A percentile compares a stretch with the other conserved stretches of the same genome.
Conservation (phyloP, 495 filamentous ascomycete species). For the Lophium mytilinum region DNA sequence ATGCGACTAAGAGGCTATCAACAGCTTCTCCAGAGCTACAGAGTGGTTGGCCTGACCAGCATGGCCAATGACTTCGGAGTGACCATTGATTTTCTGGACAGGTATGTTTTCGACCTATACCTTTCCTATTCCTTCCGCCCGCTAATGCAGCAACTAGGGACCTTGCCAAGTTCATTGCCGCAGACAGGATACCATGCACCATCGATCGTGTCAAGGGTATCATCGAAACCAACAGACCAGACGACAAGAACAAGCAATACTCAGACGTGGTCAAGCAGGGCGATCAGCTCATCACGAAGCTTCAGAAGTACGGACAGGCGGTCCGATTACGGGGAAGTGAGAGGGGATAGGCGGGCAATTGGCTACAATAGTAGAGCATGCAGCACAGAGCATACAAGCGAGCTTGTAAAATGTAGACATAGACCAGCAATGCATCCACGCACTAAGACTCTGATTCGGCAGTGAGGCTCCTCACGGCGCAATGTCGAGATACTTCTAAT, state of each 20-base stretch:
- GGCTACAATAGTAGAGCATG: not conserved
- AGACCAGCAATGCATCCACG: not conserved
- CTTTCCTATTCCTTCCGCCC: too few relatives aligned
- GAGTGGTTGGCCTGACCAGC: constrained; percentile 87
- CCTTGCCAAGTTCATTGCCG: constrained; percentile 93
- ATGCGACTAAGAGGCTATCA: constrained; percentile 94
- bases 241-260: constrained; percentile 99
- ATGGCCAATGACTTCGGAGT: constrained; percentile 97
- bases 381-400: not conserved
- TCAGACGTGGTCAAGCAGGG: constrained; percentile 94
- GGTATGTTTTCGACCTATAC: constrained; percentile 48
- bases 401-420: not conserved
- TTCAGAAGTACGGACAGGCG: constrained; percentile 97
- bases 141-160: constrained; percentile 46
- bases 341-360: constrained; percentile 44
- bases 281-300: constrained; percentile 92
- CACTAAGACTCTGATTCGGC: too few relatives aligned
- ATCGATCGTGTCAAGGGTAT: constrained; percentile 96
- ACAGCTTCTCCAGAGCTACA: constrained; percentile 94
- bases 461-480: too few relatives aligned
- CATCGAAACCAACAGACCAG: constrained; percentile 94
- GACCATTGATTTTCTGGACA: constrained; percentile 89
- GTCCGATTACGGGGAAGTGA: constrained; percentile 92
- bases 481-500: too few relatives aligned
- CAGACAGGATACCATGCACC: constrained; percentile 85